Conservation (phyloP, 2,329 filamentous ascomycete species). For the Chrysoporthe puriensis region DNA sequence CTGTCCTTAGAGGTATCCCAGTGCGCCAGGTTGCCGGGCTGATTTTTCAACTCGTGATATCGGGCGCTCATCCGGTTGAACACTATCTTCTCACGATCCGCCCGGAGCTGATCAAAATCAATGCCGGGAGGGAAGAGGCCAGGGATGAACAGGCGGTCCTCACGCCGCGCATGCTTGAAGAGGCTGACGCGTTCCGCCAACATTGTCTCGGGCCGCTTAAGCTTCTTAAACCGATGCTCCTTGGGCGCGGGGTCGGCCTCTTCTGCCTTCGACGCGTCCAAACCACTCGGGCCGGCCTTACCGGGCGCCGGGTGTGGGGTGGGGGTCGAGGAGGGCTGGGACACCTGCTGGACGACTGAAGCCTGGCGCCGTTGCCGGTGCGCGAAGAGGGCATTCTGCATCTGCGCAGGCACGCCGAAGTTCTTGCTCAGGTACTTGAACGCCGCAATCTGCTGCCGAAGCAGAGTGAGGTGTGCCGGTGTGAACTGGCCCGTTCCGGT, state of each 20-base stretch:
- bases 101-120: slow-evolving; percentile 81
- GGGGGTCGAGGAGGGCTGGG: slow-evolving; percentile 43
- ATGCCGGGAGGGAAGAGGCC: slow-evolving; percentile 88
- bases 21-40: slow-evolving; percentile 83
- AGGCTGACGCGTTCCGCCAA: slow-evolving; percentile 71
- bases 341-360: slow-evolving; percentile 52
- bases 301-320: slow-evolving; percentile 40
- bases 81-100: slow-evolving; percentile 84
- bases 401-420: slow-evolving; percentile 72
- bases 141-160: slow-evolving; percentile 79
- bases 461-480: slow-evolving; percentile 74
- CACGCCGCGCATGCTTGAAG: slow-evolving; percentile 74
- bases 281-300: slow-evolving; percentile 43
- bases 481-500: slow-evolving; percentile 63
- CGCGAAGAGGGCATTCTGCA: slow-evolving; percentile 83
- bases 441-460: slow-evolving; percentile 86
- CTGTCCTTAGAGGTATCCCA: slow-evolving; percentile 78
- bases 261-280: slow-evolving; percentile 42
- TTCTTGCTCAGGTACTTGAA: slow-evolving; percentile 93
- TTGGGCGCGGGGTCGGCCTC: slow-evolving; percentile 41
- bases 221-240: slow-evolving; percentile 66
- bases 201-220: slow-evolving; percentile 69
- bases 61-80: slow-evolving; percentile 89
- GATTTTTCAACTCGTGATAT: slow-evolving; percentile 79
- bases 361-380: slow-evolving; percentile 69